phyloP scores from a whole-genome alignment of 2,329 filamentous ascomycete genomes.

The Monosporascus sp. region DNA sequence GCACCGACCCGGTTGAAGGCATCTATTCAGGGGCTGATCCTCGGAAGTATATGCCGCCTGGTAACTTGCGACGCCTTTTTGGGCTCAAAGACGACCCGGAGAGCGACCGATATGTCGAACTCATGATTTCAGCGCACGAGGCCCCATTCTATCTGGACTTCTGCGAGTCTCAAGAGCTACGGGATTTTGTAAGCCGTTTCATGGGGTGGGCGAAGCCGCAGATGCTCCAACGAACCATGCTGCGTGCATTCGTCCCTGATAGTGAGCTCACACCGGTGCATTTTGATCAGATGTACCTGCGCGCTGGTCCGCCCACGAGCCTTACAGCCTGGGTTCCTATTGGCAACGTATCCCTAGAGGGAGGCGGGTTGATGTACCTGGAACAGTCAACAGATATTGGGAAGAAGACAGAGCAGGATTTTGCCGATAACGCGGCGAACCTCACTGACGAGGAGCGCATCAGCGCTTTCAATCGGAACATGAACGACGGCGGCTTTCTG shows the following conservation, averaged over 20 bases:
- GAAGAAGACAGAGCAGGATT: slow-evolving; percentile 33
- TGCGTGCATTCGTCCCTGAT: background rate
- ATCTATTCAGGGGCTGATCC: slow-evolving; percentile 7
- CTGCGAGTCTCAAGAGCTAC: background rate
- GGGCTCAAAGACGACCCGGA: slow-evolving; percentile 1
- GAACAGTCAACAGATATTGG: slow-evolving; percentile 31
- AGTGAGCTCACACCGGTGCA: slow-evolving; percentile 2
- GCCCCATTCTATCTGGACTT: background rate
- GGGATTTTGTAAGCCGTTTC: background rate
- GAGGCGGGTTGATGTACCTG: slow-evolving; percentile 38
- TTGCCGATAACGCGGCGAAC: slow-evolving; percentile 19
- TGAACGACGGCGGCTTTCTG: slow-evolving; percentile 23
- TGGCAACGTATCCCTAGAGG: slow-evolving; percentile 29
- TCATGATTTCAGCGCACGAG: background rate
- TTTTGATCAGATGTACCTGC: slow-evolving; percentile 4
- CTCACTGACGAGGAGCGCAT: slow-evolving; percentile 27
- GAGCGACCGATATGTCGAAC: slow-evolving; percentile 1
- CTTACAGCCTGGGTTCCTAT: slow-evolving; percentile 32
- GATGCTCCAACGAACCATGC: slow-evolving; percentile 1
- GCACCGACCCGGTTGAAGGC: slow-evolving; percentile 8
- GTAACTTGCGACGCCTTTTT: slow-evolving; percentile 4
- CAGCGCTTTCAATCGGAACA: slow-evolving; percentile 26
- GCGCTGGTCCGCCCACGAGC: slow-evolving; percentile 2
- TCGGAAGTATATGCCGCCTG: slow-evolving; percentile 1
- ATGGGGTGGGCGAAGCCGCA: background rate